Base-by-base conservation (phyloP, 176 grass and related monocot genomes). In the Rhynchospora breviuscula region DNA sequence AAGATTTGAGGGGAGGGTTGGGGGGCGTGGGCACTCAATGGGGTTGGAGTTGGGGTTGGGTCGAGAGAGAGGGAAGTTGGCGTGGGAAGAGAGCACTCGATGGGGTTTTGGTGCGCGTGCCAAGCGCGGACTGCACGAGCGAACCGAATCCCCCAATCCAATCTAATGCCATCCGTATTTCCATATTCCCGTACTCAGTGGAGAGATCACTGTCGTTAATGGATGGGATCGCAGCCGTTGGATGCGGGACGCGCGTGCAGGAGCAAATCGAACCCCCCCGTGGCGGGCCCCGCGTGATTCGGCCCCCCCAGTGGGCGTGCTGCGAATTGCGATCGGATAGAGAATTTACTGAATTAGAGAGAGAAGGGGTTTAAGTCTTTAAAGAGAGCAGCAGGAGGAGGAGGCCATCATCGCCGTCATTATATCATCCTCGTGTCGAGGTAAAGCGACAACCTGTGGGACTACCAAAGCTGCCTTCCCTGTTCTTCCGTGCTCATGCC, bases 61-160 rank as follows among this genome's bases (percentile, higher is more conserved):
- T 64, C n/a, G 84, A 67, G 49, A 33, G 84, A 40, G 26, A 67
- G 49, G 35, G 84, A 40, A 40, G 35, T 40, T 40, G 35, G 84
- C 84, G 84, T 86, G 84, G 84, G 84, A 53, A 33, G 45, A 56
- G 63, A 2, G 80, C 80, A 82, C 80, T 86, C 75, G 84, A 86
- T 86, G 40, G 78, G 59, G 59, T 86, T 86, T 86, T 57, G 84
- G 61, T 53, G 72, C 84, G 84, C 84, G 84, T 86, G 84, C 84
- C 56, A 48, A 48, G 60, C 60, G 58, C 79, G 21, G 2, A 43
- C 33, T n/a, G 33, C 57, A 56, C 77, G 53, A 56, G 19, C 73
- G 46, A 74, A 46, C 22, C 69, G 17, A 46, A 44, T 49, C 35
- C 62, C 57, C 6, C 18, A 26, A 40, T 40, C 35, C 35, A 29